These are phyloP conservation scores for Daedalea quercina DNA, from an alignment of 768 basidiomycete species.

Conservation along the genomic window DNA sequence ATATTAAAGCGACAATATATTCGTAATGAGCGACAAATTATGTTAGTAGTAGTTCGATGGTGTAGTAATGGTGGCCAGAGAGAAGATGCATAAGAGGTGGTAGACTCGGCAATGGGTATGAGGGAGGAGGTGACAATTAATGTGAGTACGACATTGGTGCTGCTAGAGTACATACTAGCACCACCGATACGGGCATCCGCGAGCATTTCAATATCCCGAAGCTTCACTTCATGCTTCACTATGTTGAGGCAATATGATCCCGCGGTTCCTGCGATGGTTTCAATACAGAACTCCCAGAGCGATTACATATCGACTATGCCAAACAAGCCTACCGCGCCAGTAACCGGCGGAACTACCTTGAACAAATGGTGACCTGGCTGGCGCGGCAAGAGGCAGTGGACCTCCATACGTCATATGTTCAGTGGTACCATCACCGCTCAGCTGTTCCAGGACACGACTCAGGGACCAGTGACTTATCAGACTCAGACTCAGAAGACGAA, in stretches of 20 bases:
- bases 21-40: no score
- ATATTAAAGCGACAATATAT: no score
- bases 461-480: not conserved
- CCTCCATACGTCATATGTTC: conserved; percentile 12
- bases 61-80: no score
- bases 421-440: not conserved
- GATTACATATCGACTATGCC: conserved; percentile 34
- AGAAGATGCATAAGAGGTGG: no score
- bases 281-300: conserved; percentile 34
- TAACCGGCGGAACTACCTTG: conserved; percentile 28
- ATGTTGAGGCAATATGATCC: conserved; percentile 21
- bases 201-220: conserved; percentile 38
- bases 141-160: no score
- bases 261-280: conserved; percentile 33
- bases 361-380: conserved; percentile 35
- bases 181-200: conserved; percentile 14
- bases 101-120: no score
- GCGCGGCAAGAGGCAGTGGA: conserved; percentile 24
- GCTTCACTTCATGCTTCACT: conserved; percentile 32
- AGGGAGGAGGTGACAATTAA: no score
- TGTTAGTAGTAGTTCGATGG: no score
- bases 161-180: no score
- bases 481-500: not conserved
- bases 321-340: conserved; percentile 31
- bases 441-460: not conserved